A percentile compares a stretch with the other conserved stretches of the same genome.
Conservation (phyloP, 192 early-diverging fungal genomes). For the Phlyctochytrium planicorne region DNA sequence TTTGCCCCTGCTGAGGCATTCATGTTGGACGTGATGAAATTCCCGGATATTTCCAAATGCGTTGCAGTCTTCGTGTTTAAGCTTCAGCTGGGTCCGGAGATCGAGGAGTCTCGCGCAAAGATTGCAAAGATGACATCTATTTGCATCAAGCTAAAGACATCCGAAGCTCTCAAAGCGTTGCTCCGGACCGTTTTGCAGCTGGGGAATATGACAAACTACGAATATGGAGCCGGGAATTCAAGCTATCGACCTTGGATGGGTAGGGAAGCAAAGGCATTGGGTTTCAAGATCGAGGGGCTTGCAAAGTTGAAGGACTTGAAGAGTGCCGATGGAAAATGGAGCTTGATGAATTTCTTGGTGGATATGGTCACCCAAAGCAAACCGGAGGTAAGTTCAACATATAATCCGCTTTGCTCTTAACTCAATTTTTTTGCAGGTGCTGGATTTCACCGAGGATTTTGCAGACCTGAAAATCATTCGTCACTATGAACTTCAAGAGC, state of each 20-base stretch:
- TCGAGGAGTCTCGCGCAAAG: constrained; percentile 27
- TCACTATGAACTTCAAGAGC: constrained; percentile 36
- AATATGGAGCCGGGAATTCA: constrained; percentile 40
- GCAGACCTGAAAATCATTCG: constrained; percentile 35
- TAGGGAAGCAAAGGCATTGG: constrained; percentile 51
- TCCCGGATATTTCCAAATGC: constrained; percentile 36
- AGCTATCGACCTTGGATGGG: constrained; percentile 57
- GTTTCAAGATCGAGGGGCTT: constrained; percentile 57
- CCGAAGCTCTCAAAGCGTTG: constrained; percentile 45
- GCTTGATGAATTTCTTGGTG: constrained; percentile 55
- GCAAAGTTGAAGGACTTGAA: constrained; percentile 56
- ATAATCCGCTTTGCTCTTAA: neutral
- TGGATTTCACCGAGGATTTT: constrained; percentile 43
- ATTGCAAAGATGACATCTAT: constrained; percentile 29
- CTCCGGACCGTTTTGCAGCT: constrained; percentile 46
- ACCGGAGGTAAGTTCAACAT: constrained; percentile 41
- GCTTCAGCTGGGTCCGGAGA: constrained; percentile 33
- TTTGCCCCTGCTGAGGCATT: constrained; percentile 55
- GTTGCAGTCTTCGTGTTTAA: constrained; percentile 38
- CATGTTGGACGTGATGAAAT: constrained; percentile 43
- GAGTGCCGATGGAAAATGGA: constrained; percentile 56
- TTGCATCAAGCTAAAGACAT: constrained; percentile 35
- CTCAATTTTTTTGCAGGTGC: constrained; percentile 23
- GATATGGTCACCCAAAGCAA: constrained; percentile 46
- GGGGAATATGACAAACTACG: constrained; percentile 55